Conservation (phyloP, 164 flowering plant genomes). For the Santalum album region DNA sequence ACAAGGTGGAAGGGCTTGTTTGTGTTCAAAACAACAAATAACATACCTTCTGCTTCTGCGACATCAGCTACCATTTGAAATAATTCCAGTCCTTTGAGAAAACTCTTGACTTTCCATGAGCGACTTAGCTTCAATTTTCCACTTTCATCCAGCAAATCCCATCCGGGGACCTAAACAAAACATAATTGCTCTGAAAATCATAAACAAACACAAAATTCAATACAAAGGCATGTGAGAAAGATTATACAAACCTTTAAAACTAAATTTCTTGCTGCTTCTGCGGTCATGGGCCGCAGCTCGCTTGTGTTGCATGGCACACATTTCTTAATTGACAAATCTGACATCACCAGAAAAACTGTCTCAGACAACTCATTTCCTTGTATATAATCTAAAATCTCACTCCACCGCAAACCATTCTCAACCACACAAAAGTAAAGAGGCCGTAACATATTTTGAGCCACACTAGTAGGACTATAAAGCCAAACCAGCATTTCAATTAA, state of each 20-base stretch:
- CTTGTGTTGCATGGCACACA: constrained; percentile 84
- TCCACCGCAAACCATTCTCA: neutral
- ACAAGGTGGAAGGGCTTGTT: too few species aligned
- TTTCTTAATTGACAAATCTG: constrained; percentile 67
- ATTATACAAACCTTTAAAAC: constrained; percentile 36
- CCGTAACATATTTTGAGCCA: too few species aligned
- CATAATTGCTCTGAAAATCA: neutral
- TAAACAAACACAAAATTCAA: neutral
- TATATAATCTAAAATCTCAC: neutral
- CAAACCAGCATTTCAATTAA: too few species aligned
- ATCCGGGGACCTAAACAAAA: constrained; percentile 60
- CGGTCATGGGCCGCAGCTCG: constrained; percentile 75
- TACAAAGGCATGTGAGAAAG: neutral
- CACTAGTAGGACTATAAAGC: too few species aligned
- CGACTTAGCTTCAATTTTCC: constrained; percentile 52
- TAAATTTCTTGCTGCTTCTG: constrained; percentile 53
- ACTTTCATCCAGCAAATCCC: constrained; percentile 67
- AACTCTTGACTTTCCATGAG: constrained; percentile 84
- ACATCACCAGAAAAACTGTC: constrained; percentile 10
- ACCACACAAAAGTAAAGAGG: too few species aligned
- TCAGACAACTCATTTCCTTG: neutral
- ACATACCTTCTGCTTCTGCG: constrained; percentile 91
- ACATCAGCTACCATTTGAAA: constrained; percentile 71
- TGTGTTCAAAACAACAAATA: too few species aligned
- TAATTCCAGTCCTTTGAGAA: constrained; percentile 76